Percentiles rank a stretch among this genome's conserved stretches.
Conservation (phyloP, 1,284 basidiomycete genomes). For the Fistulina hepatica region DNA sequence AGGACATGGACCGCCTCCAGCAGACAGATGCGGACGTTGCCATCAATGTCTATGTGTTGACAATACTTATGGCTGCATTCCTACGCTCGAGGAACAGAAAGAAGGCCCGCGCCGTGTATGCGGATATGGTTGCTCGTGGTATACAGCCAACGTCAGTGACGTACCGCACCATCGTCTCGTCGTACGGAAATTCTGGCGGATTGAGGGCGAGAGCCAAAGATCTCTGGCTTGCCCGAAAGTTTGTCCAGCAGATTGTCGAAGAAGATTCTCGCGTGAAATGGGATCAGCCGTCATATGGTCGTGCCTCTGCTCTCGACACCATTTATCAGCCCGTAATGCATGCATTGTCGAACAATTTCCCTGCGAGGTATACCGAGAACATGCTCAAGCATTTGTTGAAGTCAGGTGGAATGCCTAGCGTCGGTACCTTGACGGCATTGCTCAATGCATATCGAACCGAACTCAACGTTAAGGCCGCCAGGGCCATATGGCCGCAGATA, state of each 20-base stretch:
- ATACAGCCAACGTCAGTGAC: constrained; percentile 66
- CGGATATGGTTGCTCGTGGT: constrained; percentile 61
- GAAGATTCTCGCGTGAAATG: constrained; percentile 28
- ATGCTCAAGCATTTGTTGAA: constrained; percentile 48
- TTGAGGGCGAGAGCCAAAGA: too few species aligned
- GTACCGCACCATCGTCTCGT: constrained; percentile 58
- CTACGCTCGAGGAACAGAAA: constrained; percentile 46
- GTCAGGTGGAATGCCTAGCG: constrained; percentile 42
- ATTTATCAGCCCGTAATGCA: constrained; percentile 60
- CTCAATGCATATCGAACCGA: constrained; percentile 68
- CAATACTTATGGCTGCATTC: constrained; percentile 79
- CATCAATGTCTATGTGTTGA: constrained; percentile 56
- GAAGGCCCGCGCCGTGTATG: constrained; percentile 59
- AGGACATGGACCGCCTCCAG: constrained; percentile 47
- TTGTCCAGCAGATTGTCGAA: constrained; percentile 35
- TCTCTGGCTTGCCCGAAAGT: constrained; percentile 47
- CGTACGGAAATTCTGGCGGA: constrained; percentile 43
- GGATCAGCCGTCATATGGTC: constrained; percentile 29
- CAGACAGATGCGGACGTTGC: constrained; percentile 24
- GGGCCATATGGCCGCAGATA: constrained; percentile 63
- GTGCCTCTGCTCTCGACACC: constrained; percentile 35
- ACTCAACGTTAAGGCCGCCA: constrained; percentile 45
- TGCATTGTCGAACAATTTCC: constrained; percentile 38
- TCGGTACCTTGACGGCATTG: constrained; percentile 56
- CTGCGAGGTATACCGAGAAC: constrained; percentile 46